These are phyloP conservation scores for Apiospora pterosperma DNA, from an alignment of 2,329 filamentous ascomycete species.

Conservation along the genomic window DNA sequence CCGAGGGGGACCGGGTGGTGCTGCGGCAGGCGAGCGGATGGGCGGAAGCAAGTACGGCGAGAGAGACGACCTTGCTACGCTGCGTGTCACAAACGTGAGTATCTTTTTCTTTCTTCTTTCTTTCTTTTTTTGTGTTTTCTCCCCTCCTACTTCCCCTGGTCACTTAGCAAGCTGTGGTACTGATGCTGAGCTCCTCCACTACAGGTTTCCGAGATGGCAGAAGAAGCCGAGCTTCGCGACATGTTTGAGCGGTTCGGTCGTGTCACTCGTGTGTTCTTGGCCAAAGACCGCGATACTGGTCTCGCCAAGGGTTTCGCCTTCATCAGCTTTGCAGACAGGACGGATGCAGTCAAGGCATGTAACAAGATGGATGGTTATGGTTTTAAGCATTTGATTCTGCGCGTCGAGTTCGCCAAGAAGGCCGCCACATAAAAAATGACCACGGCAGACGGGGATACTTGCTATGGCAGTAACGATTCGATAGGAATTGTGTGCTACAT, in stretches of 20 bases:
- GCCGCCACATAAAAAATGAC: slow-evolving; percentile 27
- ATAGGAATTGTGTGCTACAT: background rate
- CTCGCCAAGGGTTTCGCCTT: slow-evolving; percentile 98
- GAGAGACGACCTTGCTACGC: slow-evolving; percentile 91
- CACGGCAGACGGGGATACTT: background rate
- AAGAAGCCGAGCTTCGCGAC: slow-evolving; percentile 91
- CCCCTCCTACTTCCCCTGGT: background rate
- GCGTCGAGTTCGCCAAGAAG: slow-evolving; percentile 86
- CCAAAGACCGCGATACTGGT: slow-evolving; percentile 95
- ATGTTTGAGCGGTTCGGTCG: slow-evolving; percentile 98
- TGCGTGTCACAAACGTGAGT: slow-evolving; percentile 95
- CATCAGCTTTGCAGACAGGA: slow-evolving; percentile 90
- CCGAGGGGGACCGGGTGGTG: slow-evolving; percentile 63
- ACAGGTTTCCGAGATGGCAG: slow-evolving; percentile 93
- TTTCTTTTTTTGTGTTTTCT: slow-evolving; percentile 21
- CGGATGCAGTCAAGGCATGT: slow-evolving; percentile 87
- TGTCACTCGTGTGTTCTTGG: slow-evolving; percentile 95
- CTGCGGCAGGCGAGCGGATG: slow-evolving; percentile 73
- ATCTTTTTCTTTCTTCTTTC: slow-evolving; percentile 22
- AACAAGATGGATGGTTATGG: slow-evolving; percentile 97
- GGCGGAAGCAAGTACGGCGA: slow-evolving; percentile 81
- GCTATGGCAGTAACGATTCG: background rate
- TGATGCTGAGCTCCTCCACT: background rate
- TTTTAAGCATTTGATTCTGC: slow-evolving; percentile 82
- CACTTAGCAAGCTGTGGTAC: no score